Percentiles rank a stretch among this genome's conserved stretches.
These are phyloP conservation scores for Verticillium nonalfalfae DNA, from an alignment of 2,329 filamentous ascomycete genomes.

Conservation along the genomic window DNA sequence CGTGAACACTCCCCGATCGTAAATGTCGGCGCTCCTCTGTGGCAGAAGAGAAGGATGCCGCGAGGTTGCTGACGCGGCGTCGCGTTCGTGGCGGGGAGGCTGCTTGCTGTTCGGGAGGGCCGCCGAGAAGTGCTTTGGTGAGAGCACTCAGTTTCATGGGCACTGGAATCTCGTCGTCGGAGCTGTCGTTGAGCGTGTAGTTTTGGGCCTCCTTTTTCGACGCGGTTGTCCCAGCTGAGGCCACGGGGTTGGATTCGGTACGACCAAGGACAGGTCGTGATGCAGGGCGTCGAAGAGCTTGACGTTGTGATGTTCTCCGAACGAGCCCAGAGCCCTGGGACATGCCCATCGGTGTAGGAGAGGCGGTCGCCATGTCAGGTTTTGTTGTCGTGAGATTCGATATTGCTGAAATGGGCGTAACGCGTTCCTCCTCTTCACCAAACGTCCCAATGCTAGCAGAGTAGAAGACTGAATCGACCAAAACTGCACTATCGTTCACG, in stretches of 20 bases:
- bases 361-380: slow-evolving; percentile 41
- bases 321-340: slow-evolving; percentile 36
- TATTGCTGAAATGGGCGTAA: neutral
- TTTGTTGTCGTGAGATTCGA: slow-evolving; percentile 6
- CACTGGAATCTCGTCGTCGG: slow-evolving; percentile 86
- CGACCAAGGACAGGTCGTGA: slow-evolving; percentile 39
- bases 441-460: neutral
- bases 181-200: slow-evolving; percentile 71
- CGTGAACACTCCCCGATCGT: slow-evolving; percentile 41
- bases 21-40: slow-evolving; percentile 38
- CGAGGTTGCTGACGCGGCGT: slow-evolving; percentile 41
- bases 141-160: slow-evolving; percentile 92
- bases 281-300: slow-evolving; percentile 43
- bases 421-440: slow-evolving; percentile 1
- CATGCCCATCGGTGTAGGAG: slow-evolving; percentile 48
- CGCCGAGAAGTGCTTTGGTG: slow-evolving; percentile 74
- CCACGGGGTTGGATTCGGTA: slow-evolving; percentile 36
- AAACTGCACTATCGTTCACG: slow-evolving; percentile 29
- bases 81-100: slow-evolving; percentile 41
- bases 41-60: slow-evolving; percentile 33
- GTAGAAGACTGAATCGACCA: slow-evolving; percentile 11
- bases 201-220: slow-evolving; percentile 33
- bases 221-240: slow-evolving; percentile 14
- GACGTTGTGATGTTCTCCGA: slow-evolving; percentile 49
- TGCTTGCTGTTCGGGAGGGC: slow-evolving; percentile 35